Evolutionary conservation across 495 filamentous ascomycete genomes (phyloP).

Genomic region (Xylona heveae): DNA sequence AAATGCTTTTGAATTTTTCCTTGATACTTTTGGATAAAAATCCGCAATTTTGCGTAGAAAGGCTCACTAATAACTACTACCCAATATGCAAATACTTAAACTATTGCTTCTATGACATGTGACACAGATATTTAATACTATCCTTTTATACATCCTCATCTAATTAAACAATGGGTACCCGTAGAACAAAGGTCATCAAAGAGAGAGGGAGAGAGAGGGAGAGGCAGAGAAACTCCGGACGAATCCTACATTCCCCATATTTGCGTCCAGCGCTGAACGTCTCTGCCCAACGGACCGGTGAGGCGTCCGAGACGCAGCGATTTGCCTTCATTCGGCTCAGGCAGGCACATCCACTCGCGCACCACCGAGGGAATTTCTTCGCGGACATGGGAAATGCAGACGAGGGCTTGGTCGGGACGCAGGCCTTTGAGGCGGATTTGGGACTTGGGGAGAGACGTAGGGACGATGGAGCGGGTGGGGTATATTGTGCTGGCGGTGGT

Average conservation of each 20-base stretch:
- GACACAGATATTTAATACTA: too few relatives aligned
- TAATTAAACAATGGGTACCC: neutral
- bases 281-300: neutral
- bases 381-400: slow-evolving; percentile 2
- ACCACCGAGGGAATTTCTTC: slow-evolving; percentile 2
- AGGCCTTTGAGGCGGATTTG: too few relatives aligned
- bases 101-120: too few relatives aligned
- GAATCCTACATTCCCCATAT: neutral
- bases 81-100: too few relatives aligned
- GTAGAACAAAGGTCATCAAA: neutral
- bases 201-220: neutral
- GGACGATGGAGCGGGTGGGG: too few relatives aligned
- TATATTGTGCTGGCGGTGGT: too few relatives aligned
- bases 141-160: neutral
- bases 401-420: slow-evolving; percentile 1
- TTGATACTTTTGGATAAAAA: too few relatives aligned
- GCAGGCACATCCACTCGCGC: neutral
- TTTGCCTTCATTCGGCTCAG: neutral
- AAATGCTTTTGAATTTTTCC: too few relatives aligned
- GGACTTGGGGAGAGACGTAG: too few relatives aligned
- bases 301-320: neutral
- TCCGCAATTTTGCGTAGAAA: too few relatives aligned
- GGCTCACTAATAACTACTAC: too few relatives aligned
- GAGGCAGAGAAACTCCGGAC: neutral
- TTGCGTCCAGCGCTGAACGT: neutral